phyloP scores from a whole-genome alignment of 352 stramenopile genomes.

The Achlya hypogyna region DNA sequence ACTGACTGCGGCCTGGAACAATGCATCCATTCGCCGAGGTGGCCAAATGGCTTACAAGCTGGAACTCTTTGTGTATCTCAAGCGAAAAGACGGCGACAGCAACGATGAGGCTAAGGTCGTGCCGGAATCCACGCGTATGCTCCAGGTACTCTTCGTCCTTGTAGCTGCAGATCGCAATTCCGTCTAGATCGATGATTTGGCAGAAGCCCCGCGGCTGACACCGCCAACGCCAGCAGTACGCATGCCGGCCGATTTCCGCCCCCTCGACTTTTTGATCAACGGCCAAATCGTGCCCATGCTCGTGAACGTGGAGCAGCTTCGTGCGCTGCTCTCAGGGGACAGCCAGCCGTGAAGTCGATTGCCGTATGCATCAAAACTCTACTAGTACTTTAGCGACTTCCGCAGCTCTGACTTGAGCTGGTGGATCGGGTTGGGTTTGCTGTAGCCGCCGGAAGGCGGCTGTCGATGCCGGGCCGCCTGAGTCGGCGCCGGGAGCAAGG shows the following conservation, averaged over 20 bases:
- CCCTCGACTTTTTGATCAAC: neutral
- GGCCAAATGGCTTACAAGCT: neutral
- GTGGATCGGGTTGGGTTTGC: neutral
- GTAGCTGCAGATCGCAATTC: neutral
- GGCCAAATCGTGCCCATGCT: neutral
- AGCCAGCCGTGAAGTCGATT: neutral
- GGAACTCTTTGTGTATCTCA: neutral
- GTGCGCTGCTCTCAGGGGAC: neutral
- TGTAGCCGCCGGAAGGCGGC: neutral
- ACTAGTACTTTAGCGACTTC: neutral
- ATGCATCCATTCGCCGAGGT: neutral
- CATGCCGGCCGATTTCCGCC: neutral
- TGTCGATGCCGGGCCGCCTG: neutral
- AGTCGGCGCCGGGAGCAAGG: neutral
- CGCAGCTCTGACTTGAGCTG: neutral
- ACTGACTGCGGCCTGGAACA: neutral
- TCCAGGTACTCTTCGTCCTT: neutral
- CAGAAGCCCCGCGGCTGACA: neutral
- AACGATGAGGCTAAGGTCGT: neutral
- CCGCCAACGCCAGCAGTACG: neutral
- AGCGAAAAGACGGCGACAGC: neutral
- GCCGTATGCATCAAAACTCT: neutral
- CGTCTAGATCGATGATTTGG: too few relatives aligned
- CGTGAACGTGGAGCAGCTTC: neutral
- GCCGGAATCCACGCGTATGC: neutral